Percentiles rank a stretch among this genome's conserved stretches.
phyloP scores from a whole-genome alignment of 768 basidiomycete species.

The Tephrocybe sp. region DNA sequence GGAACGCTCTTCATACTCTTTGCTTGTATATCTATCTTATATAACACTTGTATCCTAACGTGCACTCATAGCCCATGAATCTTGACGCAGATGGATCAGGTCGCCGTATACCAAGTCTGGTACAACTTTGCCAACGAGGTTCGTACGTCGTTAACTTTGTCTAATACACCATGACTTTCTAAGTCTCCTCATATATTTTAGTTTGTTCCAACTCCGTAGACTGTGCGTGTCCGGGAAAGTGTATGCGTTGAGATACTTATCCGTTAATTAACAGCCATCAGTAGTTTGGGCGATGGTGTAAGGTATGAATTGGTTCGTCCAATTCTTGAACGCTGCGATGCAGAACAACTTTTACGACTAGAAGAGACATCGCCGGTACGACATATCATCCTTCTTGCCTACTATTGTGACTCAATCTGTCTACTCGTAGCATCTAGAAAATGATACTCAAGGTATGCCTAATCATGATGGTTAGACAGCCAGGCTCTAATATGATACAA shows the following conservation, averaged over 20 bases:
- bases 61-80: constrained; percentile 24
- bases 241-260: constrained; percentile 3
- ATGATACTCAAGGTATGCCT: constrained; percentile 52
- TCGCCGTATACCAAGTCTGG: constrained; percentile 58
- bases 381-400: constrained; percentile 11
- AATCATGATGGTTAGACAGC: constrained; percentile 3
- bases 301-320: constrained; percentile 67
- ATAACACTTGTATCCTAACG: not conserved
- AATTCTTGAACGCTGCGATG: constrained; percentile 68
- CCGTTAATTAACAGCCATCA: constrained; percentile 46
- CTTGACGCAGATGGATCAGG: constrained; percentile 29
- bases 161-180: constrained; percentile 9
- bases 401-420: not conserved
- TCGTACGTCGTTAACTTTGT: constrained; percentile 4
- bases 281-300: constrained; percentile 59
- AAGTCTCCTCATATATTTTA: constrained; percentile 23
- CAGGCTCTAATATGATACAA: too few relatives aligned
- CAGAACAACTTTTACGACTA: constrained; percentile 65
- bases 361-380: constrained; percentile 72
- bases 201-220: constrained; percentile 62
- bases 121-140: constrained; percentile 74
- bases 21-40: not conserved
- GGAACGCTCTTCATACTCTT: not conserved
- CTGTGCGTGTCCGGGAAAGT: constrained; percentile 37
- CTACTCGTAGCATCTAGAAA: constrained; percentile 44